phyloP scores from a whole-genome alignment of 495 filamentous ascomycete species.

The Halenospora varia region DNA sequence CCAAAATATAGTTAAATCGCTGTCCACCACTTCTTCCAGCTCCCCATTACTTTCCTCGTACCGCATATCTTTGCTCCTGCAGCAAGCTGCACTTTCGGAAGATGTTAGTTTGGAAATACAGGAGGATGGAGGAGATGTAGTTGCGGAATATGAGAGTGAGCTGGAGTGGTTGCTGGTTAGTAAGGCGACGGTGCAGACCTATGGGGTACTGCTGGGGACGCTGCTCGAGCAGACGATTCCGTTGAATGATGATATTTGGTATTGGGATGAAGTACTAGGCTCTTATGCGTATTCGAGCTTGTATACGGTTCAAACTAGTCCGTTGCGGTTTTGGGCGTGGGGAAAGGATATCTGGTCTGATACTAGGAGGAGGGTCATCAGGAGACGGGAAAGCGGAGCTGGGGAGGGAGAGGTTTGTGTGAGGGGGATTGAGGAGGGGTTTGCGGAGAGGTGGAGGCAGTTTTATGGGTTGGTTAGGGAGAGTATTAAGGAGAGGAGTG shows the following conservation, averaged over 20 bases:
- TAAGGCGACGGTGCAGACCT: slow-evolving; percentile 82
- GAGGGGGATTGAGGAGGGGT: slow-evolving; percentile 12
- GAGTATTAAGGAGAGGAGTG: slow-evolving; percentile 59
- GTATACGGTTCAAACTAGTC: slow-evolving; percentile 80
- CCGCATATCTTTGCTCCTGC: slow-evolving; percentile 55
- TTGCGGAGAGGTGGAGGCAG: slow-evolving; percentile 58
- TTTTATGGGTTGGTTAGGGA: slow-evolving; percentile 79
- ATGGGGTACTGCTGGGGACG: slow-evolving; percentile 68
- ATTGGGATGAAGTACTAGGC: slow-evolving; percentile 83
- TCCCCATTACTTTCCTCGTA: slow-evolving; percentile 44
- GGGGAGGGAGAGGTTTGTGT: slow-evolving; percentile 13
- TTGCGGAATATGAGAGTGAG: slow-evolving; percentile 58
- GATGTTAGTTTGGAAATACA: too few species aligned
- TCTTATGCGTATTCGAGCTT: slow-evolving; percentile 67
- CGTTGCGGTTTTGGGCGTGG: slow-evolving; percentile 65
- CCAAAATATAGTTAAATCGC: slow-evolving; percentile 58
- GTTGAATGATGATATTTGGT: slow-evolving; percentile 78
- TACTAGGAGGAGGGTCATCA: slow-evolving; percentile 46
- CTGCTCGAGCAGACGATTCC: slow-evolving; percentile 78
- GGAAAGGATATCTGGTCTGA: slow-evolving; percentile 57
- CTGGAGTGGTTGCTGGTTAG: slow-evolving; percentile 83
- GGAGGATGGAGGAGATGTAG: slow-evolving; percentile 20
- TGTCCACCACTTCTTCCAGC: slow-evolving; percentile 63
- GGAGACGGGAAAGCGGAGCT: too few species aligned
- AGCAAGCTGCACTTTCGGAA: slow-evolving; percentile 46